Evolutionary conservation across 2,329 filamentous ascomycete genomes (phyloP).

Genomic region (Fusarium palustre): DNA sequence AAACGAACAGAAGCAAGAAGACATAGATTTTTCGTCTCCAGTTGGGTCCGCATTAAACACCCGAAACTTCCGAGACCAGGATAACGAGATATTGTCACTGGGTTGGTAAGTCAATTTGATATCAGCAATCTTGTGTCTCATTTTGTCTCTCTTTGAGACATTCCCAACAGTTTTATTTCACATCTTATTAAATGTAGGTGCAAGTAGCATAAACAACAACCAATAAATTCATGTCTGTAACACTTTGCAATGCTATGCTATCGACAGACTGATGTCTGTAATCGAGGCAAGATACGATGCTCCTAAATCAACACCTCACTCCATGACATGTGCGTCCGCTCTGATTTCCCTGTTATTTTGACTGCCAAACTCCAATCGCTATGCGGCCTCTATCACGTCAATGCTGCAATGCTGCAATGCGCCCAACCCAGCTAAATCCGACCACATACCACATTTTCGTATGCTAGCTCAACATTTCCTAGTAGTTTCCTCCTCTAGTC

Average conservation of each 20-base stretch:
- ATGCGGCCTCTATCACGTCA: constrained; percentile 15
- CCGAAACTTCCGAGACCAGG: constrained; percentile 7
- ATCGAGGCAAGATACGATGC: background rate
- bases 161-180: constrained; percentile 16
- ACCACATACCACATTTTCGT: background rate
- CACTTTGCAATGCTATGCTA: background rate
- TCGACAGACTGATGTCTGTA: background rate
- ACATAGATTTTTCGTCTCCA: background rate
- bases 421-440: background rate
- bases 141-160: background rate
- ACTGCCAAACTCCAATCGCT: constrained; percentile 15
- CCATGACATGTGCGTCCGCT: constrained; percentile 5
- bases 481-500: constrained; percentile 59
- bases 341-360: constrained; percentile 19
- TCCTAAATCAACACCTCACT: constrained; percentile 2
- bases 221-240: constrained; percentile 7
- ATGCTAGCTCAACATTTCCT: constrained; percentile 44
- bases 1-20: background rate
- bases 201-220: background rate
- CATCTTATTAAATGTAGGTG: background rate
- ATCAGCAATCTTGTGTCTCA: constrained; percentile 21
- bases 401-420: constrained; percentile 19
- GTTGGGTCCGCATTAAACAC: background rate
- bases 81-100: background rate
- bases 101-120: background rate